Base-by-base conservation (phyloP, 2,329 filamentous ascomycete species). In the Coniosporium tulheliwenetii region DNA sequence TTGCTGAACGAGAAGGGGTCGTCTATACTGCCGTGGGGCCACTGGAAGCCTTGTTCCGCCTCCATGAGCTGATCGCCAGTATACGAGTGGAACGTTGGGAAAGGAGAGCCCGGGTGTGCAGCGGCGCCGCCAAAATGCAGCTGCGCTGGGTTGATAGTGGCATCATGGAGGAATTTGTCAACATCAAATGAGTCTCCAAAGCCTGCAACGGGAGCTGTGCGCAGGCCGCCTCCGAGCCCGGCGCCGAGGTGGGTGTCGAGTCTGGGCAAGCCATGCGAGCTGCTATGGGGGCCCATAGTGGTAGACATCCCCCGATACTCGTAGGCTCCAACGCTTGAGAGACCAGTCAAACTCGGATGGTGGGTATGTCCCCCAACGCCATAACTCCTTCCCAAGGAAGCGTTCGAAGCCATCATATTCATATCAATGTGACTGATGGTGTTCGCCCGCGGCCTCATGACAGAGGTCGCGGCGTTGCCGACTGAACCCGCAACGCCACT, bases 391-490 rank as follows among this genome's bases (percentile, higher is more conserved):
- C 69, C 65, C 19, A 26, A 26, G 4, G 19, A 26, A 26, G 19
- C 19, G 19, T 26, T 26, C 19, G 19, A 26, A 26, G 19, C 19
- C 19, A 26, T 26, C 19, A 26, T 26, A 26, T 26, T 70, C 43
- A 76, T 74, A 57, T 95, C 91, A 42, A 96, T 77, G 59, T 96
- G 87, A 55, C 87, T 91, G 54, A 98, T 93, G 32, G 91, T 98
- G 57, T 96, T 96, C 41, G 91, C 89, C 52, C 91, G 73, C 15
- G 89, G 91, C 48, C 91, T 75, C 75, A 89, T 87, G 10, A 71
- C 69, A 40, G 70, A 68, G 41, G 66, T 62, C 45, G 63, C 67
- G 30, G 65, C 58, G 39, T 63, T 69, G 49, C 67, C 70, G 36
- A 62, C 56, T 39, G 62, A 64, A 38, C 64, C 64, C 12, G 63